These are phyloP conservation scores for Turnera subulata DNA, from an alignment of 345 rosid genomes.

Conservation along the genomic window DNA sequence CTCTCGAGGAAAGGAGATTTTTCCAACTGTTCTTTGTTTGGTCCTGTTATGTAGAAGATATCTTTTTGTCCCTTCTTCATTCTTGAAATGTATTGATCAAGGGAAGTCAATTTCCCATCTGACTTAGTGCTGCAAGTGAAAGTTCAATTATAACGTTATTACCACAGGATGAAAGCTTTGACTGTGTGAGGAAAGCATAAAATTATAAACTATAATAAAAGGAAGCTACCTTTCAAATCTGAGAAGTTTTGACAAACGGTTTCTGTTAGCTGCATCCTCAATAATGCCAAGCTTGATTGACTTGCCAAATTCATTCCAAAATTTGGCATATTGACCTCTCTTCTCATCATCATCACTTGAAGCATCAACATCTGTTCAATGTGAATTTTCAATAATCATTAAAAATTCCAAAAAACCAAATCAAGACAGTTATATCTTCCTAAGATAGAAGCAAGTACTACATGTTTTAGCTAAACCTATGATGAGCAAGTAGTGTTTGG, in stretches of 20 bases:
- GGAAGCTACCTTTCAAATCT: constrained; percentile 71
- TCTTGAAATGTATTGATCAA: constrained; percentile 94
- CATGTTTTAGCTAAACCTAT: no score
- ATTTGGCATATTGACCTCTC: constrained; percentile 82
- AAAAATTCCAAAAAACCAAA: no score
- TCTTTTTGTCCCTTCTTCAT: constrained; percentile 87
- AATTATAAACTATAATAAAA: neutral
- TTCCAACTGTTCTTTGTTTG: constrained; percentile 87
- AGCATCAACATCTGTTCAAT: constrained; percentile 67
- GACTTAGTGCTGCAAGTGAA: constrained; percentile 68
- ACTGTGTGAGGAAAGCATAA: constrained; percentile 1
- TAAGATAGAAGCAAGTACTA: no score
- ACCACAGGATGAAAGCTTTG: neutral
- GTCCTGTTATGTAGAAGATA: constrained; percentile 91
- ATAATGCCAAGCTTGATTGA: constrained; percentile 92
- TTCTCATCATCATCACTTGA: constrained; percentile 68
- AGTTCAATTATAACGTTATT: constrained; percentile 1
- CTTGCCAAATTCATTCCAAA: constrained; percentile 99
- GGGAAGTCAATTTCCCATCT: constrained; percentile 86
- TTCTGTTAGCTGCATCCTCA: constrained; percentile 94
- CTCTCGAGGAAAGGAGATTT: constrained; percentile 95
- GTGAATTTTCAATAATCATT: neutral
- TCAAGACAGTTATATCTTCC: no score
- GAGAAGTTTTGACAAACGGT: constrained; percentile 88
- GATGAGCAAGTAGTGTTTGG: no score